Percentiles rank a stretch among this genome's conserved stretches.
Conservation (phyloP, 257 asterid genomes). For the Solanum corneliomulleri region DNA sequence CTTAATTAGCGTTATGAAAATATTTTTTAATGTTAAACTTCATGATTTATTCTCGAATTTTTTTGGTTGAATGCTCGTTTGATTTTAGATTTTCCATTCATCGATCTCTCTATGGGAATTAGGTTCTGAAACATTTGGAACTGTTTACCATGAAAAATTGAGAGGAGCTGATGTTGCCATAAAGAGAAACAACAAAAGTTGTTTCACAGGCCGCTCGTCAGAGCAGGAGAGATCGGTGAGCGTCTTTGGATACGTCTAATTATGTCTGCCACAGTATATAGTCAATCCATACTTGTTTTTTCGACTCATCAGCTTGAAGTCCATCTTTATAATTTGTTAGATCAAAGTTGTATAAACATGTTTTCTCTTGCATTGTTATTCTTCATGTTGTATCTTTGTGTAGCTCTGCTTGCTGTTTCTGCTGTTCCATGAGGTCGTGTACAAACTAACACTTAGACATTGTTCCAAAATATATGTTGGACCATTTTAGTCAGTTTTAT, state of each 20-base stretch:
- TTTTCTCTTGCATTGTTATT: background rate
- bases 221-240: slow-evolving; percentile 76
- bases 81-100: background rate
- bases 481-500: background rate
- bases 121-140: slow-evolving; percentile 95
- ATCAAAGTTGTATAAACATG: background rate
- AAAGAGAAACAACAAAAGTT: slow-evolving; percentile 82
- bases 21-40: background rate
- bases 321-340: background rate
- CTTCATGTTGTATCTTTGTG: background rate
- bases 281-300: background rate
- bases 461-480: background rate
- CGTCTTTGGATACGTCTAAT: background rate
- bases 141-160: slow-evolving; percentile 97
- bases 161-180: slow-evolving; percentile 97
- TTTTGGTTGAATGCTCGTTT: background rate
- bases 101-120: no score
- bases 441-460: background rate
- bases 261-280: background rate
- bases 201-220: slow-evolving; percentile 82
- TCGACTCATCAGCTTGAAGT: background rate
- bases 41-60: background rate
- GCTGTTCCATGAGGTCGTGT: background rate
- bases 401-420: background rate
- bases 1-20: no score